These are phyloP conservation scores for Kalmusia sp. DNA, from an alignment of 2,329 filamentous ascomycete species.

Conservation along the genomic window DNA sequence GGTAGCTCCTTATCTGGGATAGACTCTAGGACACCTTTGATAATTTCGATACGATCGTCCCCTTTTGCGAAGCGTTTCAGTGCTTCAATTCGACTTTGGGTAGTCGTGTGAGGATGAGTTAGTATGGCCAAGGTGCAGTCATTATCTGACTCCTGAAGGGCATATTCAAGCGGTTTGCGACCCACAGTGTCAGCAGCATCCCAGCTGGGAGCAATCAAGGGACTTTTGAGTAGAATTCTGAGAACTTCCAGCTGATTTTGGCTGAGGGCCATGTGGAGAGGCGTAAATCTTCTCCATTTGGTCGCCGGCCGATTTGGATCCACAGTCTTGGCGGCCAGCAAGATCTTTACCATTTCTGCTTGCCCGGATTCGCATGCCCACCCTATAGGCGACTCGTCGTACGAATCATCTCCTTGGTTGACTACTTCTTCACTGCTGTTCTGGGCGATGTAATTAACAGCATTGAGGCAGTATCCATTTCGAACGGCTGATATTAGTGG, in stretches of 20 bases:
- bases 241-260: neutral
- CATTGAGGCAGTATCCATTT: neutral
- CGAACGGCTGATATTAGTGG: neutral
- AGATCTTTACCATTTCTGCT: neutral
- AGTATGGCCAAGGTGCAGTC: neutral
- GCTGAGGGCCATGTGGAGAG: neutral
- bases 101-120: neutral
- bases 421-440: neutral
- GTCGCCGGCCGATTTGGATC: neutral
- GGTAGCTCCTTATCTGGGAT: neutral
- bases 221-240: neutral
- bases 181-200: neutral
- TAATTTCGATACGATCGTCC: neutral
- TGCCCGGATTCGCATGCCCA: neutral
- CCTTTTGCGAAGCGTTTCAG: neutral
- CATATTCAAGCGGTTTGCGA: neutral
- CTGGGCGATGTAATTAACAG: neutral
- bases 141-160: neutral
- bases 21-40: neutral
- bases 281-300: neutral
- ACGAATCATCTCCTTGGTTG: neutral
- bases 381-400: neutral
- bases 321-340: neutral
- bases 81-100: neutral
- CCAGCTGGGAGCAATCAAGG: neutral